A percentile compares a stretch with the other conserved stretches of the same genome.
Conservation (phyloP, 768 basidiomycete genomes). For the Jaapia argillacea region DNA sequence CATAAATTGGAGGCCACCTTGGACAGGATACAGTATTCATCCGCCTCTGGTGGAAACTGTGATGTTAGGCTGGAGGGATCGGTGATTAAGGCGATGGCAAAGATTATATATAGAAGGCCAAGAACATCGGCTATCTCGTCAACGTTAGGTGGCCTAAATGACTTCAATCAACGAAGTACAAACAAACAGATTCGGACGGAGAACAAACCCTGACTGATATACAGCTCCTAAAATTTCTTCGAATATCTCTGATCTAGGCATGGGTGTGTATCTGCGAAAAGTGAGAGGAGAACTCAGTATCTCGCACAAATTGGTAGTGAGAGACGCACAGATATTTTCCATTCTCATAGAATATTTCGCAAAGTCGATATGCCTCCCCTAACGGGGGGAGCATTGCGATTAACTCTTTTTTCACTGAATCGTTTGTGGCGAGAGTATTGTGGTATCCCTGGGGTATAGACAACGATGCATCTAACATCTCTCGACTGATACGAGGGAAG, state of each 20-base stretch:
- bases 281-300: constrained; percentile 44
- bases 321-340: constrained; percentile 44
- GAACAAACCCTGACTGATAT: constrained; percentile 40
- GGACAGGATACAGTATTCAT: constrained; percentile 54
- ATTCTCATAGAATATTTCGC: constrained; percentile 56
- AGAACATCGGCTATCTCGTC: constrained; percentile 28
- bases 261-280: too few relatives aligned
- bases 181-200: too few relatives aligned
- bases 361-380: constrained; percentile 49
- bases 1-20: constrained; percentile 40
- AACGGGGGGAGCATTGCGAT: constrained; percentile 41
- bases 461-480: neutral
- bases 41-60: constrained; percentile 40
- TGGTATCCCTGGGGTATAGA: constrained; percentile 16
- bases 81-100: constrained; percentile 58
- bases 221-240: constrained; percentile 44
- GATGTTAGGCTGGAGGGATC: constrained; percentile 38
- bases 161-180: too few relatives aligned
- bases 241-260: constrained; percentile 41
- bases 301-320: neutral
- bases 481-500: neutral
- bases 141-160: neutral
- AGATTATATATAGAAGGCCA: constrained; percentile 53
- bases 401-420: constrained; percentile 29
- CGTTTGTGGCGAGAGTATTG: constrained; percentile 18